Conservation (phyloP, 352 stramenopile genomes). For the Pelagophyceae sp. region DNA sequence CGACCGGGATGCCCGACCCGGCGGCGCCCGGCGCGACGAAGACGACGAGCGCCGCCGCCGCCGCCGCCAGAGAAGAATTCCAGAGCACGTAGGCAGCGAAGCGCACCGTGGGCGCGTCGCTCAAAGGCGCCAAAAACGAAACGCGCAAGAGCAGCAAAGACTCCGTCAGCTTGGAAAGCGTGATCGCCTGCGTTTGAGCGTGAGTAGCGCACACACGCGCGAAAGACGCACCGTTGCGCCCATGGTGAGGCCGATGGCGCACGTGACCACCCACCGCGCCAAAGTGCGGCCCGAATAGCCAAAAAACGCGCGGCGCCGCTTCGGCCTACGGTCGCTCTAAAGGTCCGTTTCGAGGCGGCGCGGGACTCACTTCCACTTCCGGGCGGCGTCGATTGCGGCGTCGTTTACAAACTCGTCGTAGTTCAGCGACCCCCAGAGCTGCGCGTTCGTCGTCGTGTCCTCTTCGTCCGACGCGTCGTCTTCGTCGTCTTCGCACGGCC, state of each 20-base stretch:
- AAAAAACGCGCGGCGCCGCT: not conserved
- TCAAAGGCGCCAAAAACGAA: not conserved
- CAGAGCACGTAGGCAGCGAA: conserved; percentile 63
- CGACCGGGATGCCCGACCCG: conserved; percentile 78
- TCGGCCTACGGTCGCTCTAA: not conserved
- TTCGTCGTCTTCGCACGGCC: too few species aligned
- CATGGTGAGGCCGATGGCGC: conserved; percentile 19
- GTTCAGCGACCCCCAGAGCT: conserved; percentile 22
- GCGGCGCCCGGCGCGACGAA: conserved; percentile 70
- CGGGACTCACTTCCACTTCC: conserved; percentile 4
- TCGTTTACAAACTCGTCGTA: conserved; percentile 32
- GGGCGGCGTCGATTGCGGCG: conserved; percentile 22
- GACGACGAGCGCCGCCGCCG: conserved; percentile 70
- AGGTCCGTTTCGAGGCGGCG: too few species aligned
- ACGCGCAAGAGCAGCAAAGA: not conserved
- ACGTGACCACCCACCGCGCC: conserved; percentile 25
- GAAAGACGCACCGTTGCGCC: too few species aligned
- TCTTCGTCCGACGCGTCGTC: too few species aligned
- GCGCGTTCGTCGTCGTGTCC: not conserved
- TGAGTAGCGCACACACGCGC: too few species aligned
- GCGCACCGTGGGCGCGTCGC: not conserved
- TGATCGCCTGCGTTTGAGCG: too few species aligned
- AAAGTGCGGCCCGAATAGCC: conserved; percentile 23
- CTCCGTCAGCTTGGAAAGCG: conserved; percentile 11
- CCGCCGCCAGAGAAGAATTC: conserved; percentile 65